Evolutionary conservation across 2,329 filamentous ascomycete species (phyloP).

Genomic region (Aspergillus ibericus): DNA sequence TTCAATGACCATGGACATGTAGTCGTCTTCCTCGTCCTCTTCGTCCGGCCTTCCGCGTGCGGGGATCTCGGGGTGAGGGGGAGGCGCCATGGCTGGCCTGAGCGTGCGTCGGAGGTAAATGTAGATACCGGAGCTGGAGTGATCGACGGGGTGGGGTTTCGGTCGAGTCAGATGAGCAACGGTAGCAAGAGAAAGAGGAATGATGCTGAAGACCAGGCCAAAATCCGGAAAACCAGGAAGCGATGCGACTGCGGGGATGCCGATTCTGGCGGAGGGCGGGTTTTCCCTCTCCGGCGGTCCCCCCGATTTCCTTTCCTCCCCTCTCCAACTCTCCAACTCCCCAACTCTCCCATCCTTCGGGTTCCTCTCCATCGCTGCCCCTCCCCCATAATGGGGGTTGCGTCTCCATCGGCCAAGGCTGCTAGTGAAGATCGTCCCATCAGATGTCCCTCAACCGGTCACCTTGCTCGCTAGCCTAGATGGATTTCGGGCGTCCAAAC

Average conservation of each 20-base stretch:
- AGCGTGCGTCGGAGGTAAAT: neutral
- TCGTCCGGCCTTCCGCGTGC: slow-evolving; percentile 14
- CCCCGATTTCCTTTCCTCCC: neutral
- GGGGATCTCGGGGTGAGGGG: slow-evolving; percentile 9
- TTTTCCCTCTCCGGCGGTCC: slow-evolving; percentile 1
- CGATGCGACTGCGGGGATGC: neutral
- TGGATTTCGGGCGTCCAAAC: neutral
- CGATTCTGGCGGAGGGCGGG: neutral
- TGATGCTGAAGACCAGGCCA: no score
- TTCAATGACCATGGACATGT: slow-evolving; percentile 92
- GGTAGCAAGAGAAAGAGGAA: neutral
- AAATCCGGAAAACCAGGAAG: neutral
- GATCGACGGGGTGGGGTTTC: neutral
- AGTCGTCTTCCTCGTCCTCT: slow-evolving; percentile 78
- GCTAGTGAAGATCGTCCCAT: no score
- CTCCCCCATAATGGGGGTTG: no score
- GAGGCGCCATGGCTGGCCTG: slow-evolving; percentile 7
- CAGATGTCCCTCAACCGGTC: no score
- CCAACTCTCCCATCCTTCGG: no score
- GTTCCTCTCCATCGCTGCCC: no score
- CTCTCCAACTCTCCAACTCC: no score
- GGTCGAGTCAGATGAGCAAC: neutral
- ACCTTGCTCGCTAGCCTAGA: no score
- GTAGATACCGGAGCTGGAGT: neutral
- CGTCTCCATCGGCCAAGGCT: no score